Evolutionary conservation across 2,329 filamentous ascomycete genomes (phyloP), one percentile per base, ranked within the genome.

Genomic region (Aureobasidium mangrovei): DNA sequence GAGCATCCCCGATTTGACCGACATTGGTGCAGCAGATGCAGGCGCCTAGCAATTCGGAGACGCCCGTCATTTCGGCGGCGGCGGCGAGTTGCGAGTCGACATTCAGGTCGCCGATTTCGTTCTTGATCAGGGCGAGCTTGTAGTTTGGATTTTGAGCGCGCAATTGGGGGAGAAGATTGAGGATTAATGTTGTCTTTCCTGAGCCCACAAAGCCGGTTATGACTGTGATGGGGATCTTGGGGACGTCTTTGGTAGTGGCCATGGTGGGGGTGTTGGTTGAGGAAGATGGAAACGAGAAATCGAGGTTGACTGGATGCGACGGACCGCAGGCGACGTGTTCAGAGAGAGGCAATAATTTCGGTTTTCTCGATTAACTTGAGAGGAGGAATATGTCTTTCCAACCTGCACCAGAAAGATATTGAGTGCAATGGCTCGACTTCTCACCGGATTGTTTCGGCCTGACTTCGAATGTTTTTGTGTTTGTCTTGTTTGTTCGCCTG

Each of bases 1-100:
- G 82, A 1, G 91, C 91, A 45, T 86, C 83, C 57, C 82, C 81
- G 6, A 98, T 82, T 69, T 95, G 88, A 12, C 93, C 93, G 57
- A 98, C 91, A 28, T 97, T 85, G 68, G 97, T 97, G 75, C 93
- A 98, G 80, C 93, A 98, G 71, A 98, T 97, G 73, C 93, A 97
- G 61, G 91, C 93, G 69, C 95, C 95, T 53, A 98, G 84, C 1
- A 98, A 79, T 71, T 98, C 93, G 63, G 87, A 86, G 4, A 95
- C 91, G 54, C 90, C 91, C 0, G 88, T 85, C 61, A 98, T 90
- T 59, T 91, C 84, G 47, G 82, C 82, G 10, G 86, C 86, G 0
- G 86, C 78, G 12, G 93, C 91, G 31, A 98, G 84, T 69, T 95
- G 88, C 1, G 88, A 93, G 75, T 98, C 93, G 67, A 98, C 79